These are phyloP conservation scores for Scheffersomyces amazonensis DNA, from an alignment of 805 yeast genomes.

Conservation along the genomic window DNA sequence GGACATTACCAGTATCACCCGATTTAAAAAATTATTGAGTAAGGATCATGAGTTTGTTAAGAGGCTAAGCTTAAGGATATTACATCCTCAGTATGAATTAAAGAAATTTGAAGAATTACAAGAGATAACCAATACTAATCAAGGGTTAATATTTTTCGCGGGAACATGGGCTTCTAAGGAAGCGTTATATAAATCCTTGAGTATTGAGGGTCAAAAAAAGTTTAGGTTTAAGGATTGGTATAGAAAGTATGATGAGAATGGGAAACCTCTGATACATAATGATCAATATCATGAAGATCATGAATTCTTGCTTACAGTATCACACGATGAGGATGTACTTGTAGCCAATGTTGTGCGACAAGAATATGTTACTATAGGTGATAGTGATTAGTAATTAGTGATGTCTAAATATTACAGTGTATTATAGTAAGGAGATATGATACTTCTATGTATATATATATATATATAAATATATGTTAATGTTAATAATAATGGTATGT, in stretches of 20 bases:
- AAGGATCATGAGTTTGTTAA: conserved; percentile 27
- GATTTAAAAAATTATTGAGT: conserved; percentile 44
- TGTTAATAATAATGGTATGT: neutral
- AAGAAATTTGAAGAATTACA: conserved; percentile 22
- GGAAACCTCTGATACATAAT: conserved; percentile 43
- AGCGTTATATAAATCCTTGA: conserved; percentile 65
- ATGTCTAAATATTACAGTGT: neutral
- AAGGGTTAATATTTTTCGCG: conserved; percentile 40
- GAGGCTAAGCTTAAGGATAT: conserved; percentile 45
- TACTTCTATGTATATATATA: no score
- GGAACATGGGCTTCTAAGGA: conserved; percentile 74
- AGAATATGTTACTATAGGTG: neutral
- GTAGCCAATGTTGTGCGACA: conserved; percentile 55
- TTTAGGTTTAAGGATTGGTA: conserved; percentile 65
- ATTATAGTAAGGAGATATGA: neutral
- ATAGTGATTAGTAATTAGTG: no score
- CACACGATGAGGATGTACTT: conserved; percentile 65
- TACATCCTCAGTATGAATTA: conserved; percentile 47
- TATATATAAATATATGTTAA: no score
- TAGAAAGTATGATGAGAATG: conserved; percentile 34
- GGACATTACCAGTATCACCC: conserved; percentile 47
- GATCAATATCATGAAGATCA: conserved; percentile 35
- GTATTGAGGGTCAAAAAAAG: conserved; percentile 41
- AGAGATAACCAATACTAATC: conserved; percentile 13
- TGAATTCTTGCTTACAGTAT: conserved; percentile 50